A percentile compares a stretch with the other conserved stretches of the same genome.
phyloP scores from a whole-genome alignment of 2,329 filamentous ascomycete genomes.

The Lasiodiplodia hormozganensis region DNA sequence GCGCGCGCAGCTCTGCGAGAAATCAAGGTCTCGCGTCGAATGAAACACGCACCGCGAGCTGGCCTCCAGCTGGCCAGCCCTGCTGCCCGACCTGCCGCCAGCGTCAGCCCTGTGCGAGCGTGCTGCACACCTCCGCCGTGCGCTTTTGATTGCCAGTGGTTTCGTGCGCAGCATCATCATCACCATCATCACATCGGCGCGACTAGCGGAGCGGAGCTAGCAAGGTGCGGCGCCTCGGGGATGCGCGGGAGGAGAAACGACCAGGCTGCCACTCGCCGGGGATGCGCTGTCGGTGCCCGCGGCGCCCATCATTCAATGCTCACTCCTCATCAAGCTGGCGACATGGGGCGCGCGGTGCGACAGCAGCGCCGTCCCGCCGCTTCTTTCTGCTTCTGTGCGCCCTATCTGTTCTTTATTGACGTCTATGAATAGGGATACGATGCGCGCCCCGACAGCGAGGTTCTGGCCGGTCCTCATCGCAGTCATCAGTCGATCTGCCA shows the following conservation, averaged over 20 bases:
- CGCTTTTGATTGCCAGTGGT: constrained; percentile 9
- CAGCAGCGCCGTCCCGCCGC: constrained; percentile 13
- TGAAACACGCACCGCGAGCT: constrained; percentile 21
- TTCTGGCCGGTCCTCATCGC: constrained; percentile 16
- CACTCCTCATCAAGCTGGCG: background rate
- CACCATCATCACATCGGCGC: constrained; percentile 17
- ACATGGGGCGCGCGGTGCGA: constrained; percentile 12
- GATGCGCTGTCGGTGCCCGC: constrained; percentile 5
- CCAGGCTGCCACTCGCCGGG: constrained; percentile 14
- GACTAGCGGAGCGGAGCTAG: constrained; percentile 23
- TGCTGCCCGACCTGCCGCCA: constrained; percentile 20
- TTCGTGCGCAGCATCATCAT: constrained; percentile 17
- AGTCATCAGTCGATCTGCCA: constrained; percentile 23
- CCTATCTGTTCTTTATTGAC: constrained; percentile 23
- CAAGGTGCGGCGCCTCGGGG: constrained; percentile 24
- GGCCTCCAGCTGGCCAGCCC: constrained; percentile 13
- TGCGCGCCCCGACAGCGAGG: constrained; percentile 19
- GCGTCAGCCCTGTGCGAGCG: constrained; percentile 26
- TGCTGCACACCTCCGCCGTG: background rate
- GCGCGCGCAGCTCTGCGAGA: constrained; percentile 4
- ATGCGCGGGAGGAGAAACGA: constrained; percentile 20
- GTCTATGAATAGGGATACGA: constrained; percentile 27
- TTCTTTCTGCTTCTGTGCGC: constrained; percentile 21
- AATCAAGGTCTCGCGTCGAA: constrained; percentile 23
- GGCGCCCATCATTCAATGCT: background rate